Evolutionary conservation across 2,329 filamentous ascomycete species (phyloP).

Genomic region (Cladosporium sp.): DNA sequence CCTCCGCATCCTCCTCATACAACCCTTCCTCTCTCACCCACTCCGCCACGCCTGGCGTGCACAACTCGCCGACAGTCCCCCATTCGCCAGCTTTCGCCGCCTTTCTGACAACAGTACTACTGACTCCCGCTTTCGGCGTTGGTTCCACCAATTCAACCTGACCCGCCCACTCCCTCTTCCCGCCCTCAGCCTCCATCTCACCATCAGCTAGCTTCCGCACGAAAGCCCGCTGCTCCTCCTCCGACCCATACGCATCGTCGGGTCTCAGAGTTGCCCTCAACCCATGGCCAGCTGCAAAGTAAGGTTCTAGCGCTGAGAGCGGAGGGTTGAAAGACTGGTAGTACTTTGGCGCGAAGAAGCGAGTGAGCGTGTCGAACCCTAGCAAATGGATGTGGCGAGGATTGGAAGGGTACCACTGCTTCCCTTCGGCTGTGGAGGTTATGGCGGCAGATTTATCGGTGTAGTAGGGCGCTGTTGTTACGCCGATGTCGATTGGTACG

Average conservation of each 20-base stretch:
- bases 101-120: constrained; percentile 60
- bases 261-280: constrained; percentile 63
- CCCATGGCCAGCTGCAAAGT: constrained; percentile 56
- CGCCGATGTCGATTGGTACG: constrained; percentile 56
- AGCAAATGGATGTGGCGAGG: constrained; percentile 62
- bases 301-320: constrained; percentile 55
- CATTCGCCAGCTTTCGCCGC: constrained; percentile 49
- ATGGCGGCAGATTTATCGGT: constrained; percentile 65
- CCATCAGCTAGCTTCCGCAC: constrained; percentile 46
- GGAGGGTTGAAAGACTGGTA: constrained; percentile 51
- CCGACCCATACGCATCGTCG: constrained; percentile 57
- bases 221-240: constrained; percentile 53
- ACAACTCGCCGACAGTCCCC: constrained; percentile 49
- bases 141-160: constrained; percentile 59
- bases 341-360: constrained; percentile 68
- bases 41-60: constrained; percentile 52
- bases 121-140: constrained; percentile 45
- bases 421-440: constrained; percentile 29
- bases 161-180: constrained; percentile 54
- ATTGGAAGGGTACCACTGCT: constrained; percentile 30
- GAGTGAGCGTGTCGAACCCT: constrained; percentile 72
- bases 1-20: constrained; percentile 43
- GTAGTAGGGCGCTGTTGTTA: constrained; percentile 71
- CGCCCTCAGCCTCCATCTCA: constrained; percentile 51
- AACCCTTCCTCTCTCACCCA: constrained; percentile 57